Percentiles rank a stretch among this genome's conserved stretches.
Evolutionary conservation across 2,329 filamentous ascomycete genomes (phyloP).

Genomic region (Incumbomyces delicatus): DNA sequence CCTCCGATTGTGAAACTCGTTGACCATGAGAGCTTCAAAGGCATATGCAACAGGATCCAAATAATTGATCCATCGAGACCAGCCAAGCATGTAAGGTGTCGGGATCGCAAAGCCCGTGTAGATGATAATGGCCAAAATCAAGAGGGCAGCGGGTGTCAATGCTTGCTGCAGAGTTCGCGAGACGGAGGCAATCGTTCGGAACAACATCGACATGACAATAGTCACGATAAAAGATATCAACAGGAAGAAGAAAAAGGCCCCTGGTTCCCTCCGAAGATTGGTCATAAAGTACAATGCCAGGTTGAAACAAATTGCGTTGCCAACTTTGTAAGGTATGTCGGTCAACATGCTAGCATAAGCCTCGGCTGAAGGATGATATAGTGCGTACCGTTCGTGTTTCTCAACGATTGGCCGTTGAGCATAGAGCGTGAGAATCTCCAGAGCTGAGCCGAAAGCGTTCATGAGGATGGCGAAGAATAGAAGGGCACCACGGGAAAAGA

Average conservation of each 20-base stretch:
- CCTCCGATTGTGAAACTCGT: constrained; percentile 48
- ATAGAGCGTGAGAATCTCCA: constrained; percentile 66
- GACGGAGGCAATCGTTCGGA: constrained; percentile 63
- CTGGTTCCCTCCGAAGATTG: constrained; percentile 62
- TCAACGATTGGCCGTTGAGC: constrained; percentile 85
- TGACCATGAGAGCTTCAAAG: constrained; percentile 50
- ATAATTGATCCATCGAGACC: constrained; percentile 60
- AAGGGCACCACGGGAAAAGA: constrained; percentile 56
- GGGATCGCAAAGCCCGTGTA: constrained; percentile 59
- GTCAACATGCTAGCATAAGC: constrained; percentile 78
- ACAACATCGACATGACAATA: constrained; percentile 38
- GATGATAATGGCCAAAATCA: constrained; percentile 50
- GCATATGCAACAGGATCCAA: constrained; percentile 57
- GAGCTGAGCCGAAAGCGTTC: constrained; percentile 53
- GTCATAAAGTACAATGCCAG: constrained; percentile 78
- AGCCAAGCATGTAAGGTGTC: constrained; percentile 47
- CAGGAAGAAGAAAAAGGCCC: constrained; percentile 76
- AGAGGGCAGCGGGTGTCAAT: constrained; percentile 45
- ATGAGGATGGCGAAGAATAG: constrained; percentile 56
- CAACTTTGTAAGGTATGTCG: constrained; percentile 73
- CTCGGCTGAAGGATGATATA: constrained; percentile 84
- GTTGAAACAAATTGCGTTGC: constrained; percentile 69
- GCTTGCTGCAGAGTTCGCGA: constrained; percentile 58
- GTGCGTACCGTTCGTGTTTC: constrained; percentile 75
- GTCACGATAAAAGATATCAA: constrained; percentile 54